Evolutionary conservation across 371 early-diverging fungal genomes (phyloP).

Genomic region (Lichtheimia ornata): DNA sequence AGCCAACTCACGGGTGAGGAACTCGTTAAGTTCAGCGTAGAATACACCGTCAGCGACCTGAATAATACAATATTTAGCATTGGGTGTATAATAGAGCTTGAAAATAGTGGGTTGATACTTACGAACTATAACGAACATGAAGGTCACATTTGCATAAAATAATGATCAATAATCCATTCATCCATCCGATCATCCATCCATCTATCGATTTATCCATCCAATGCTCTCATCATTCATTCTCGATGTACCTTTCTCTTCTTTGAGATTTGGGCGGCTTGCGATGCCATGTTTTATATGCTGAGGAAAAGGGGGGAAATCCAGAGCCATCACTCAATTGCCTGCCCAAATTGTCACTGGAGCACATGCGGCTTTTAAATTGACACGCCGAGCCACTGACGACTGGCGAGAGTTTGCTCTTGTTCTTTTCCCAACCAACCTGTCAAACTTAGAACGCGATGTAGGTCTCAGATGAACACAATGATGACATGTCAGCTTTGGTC

Average conservation of each 20-base stretch:
- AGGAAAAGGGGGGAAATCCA: neutral
- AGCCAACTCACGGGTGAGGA: slow-evolving; percentile 93
- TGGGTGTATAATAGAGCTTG: too few relatives aligned
- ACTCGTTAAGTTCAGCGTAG: slow-evolving; percentile 99
- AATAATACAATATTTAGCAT: neutral
- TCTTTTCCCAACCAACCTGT: too few relatives aligned
- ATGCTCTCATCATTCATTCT: slow-evolving; percentile 23
- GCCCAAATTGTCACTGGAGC: too few relatives aligned
- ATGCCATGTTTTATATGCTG: slow-evolving; percentile 18
- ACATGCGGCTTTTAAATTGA: too few relatives aligned
- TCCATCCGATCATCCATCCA: slow-evolving; percentile 2
- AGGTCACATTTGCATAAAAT: neutral
- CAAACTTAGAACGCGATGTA: too few relatives aligned
- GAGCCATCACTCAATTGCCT: too few relatives aligned
- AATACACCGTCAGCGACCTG: slow-evolving; percentile 97
- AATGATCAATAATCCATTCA: slow-evolving; percentile 5
- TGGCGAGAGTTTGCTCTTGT: too few relatives aligned
- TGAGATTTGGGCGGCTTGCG: slow-evolving; percentile 55
- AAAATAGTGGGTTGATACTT: slow-evolving; percentile 25
- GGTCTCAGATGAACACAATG: too few relatives aligned
- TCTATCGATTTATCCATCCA: slow-evolving; percentile 36
- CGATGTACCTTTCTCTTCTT: slow-evolving; percentile 75
- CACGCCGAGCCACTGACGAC: too few relatives aligned
- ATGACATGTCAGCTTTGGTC: too few relatives aligned
- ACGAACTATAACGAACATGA: slow-evolving; percentile 40